Conservation (phyloP, 345 rosid genomes). For the Nasturtium officinale region DNA sequence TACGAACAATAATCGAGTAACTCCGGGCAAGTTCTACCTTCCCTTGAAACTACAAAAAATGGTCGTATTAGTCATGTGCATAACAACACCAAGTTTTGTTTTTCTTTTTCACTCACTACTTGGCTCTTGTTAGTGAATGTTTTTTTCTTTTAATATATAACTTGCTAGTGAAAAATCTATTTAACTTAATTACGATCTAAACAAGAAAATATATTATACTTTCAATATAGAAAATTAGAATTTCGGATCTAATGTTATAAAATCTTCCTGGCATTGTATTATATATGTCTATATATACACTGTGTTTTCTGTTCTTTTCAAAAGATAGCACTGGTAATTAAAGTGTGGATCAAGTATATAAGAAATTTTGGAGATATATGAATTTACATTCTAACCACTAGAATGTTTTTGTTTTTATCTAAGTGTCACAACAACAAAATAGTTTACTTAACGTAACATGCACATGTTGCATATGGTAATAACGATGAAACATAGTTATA, state of each 20-base stretch:
- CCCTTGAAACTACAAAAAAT: constrained; percentile 27
- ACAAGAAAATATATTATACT: background rate
- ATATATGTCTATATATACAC: background rate
- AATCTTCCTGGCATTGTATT: background rate
- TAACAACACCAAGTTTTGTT: background rate
- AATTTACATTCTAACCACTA: background rate
- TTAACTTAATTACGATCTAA: background rate
- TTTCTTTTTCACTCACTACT: background rate
- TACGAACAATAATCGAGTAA: constrained; percentile 21
- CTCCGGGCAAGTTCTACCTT: constrained; percentile 39
- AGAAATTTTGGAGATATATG: background rate
- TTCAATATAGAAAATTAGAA: background rate
- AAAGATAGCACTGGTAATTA: constrained; percentile 5
- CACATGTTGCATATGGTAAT: constrained; percentile 6
- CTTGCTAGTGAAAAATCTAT: background rate
- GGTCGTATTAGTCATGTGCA: background rate
- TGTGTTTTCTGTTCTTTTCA: background rate
- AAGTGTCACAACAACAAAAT: background rate
- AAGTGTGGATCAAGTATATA: background rate
- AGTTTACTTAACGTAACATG: background rate
- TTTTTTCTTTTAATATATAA: background rate
- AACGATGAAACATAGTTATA: constrained; percentile 3
- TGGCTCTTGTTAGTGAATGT: background rate
- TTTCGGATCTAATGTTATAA: background rate
- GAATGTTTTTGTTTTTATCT: background rate